Conservation (phyloP, 73 alveolate genomes). For the Paramecium octaurelia region DNA sequence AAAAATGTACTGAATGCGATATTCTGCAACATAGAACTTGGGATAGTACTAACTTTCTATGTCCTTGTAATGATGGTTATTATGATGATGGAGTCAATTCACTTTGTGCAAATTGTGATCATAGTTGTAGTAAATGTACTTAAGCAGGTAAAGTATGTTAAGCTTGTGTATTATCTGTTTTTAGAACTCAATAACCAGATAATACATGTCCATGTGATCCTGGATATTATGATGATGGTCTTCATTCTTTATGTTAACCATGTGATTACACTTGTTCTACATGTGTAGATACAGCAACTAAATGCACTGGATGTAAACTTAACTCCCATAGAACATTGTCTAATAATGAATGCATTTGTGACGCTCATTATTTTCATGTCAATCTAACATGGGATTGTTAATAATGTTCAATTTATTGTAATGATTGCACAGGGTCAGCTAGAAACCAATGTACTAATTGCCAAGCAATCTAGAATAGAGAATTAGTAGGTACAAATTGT, state of each 20-base stretch:
- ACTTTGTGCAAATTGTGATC: not conserved
- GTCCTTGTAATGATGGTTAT: constrained; percentile 7
- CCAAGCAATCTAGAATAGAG: not conserved
- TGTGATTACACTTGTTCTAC: not conserved
- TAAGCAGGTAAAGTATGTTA: not conserved
- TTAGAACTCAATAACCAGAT: not conserved
- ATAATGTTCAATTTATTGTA: not conserved
- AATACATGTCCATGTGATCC: not conserved
- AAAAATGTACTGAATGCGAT: not conserved
- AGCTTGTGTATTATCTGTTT: not conserved
- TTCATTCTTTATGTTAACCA: not conserved
- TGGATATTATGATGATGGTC: not conserved
- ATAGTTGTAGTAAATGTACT: not conserved
- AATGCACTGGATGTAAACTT: not conserved
- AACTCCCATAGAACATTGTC: not conserved
- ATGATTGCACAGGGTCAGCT: not conserved
- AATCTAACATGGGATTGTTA: not conserved
- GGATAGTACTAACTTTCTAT: not conserved
- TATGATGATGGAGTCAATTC: not conserved
- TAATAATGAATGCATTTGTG: not conserved
- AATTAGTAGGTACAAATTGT: not conserved
- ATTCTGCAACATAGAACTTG: not conserved
- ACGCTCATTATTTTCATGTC: not conserved
- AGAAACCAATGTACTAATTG: not conserved
- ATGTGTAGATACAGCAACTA: not conserved